Evolutionary conservation across 2,329 filamentous ascomycete genomes (phyloP), one percentile per base, ranked within the genome.

Genomic region (Ascochyta viciae-villosae): DNA sequence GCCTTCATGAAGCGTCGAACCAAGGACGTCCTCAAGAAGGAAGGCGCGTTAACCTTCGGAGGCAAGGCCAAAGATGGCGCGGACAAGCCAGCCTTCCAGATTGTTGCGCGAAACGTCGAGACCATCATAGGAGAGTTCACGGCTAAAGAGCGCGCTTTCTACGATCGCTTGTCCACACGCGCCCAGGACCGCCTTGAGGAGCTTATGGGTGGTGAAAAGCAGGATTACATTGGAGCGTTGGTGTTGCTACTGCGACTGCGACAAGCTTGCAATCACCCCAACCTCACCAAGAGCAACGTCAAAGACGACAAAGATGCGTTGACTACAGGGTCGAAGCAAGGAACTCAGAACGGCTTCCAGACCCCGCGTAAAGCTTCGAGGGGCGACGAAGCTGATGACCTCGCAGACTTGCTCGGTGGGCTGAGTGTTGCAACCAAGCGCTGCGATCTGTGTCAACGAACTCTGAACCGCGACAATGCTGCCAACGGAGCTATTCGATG

Each of bases 1-100:
- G 94, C 92, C 51, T 96, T 96, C 78, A 99, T 99, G 95, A 96
- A 98, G 80, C 88, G 95, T n/a, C 87, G 95, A 38, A 98, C 93
- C 8, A 99, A 99, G 77, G 92, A 96, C 22, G 91, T 99, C n/a
- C 80, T 99, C 58, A 96, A 95, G 77, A 84, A 92, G 65, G 91
- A 91, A 10, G 91, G 91, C 10, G 91, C 91, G 0, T 80, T 96
- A 16, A 90, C 90, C 57, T 88, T 90, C 24, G 90, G 90, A 34
- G 87, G 89, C 48, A 90, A 91, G 71, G 75, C 75, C 0, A 80
- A 84, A 44, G 81, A 82, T 4, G 86, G 84, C 13, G 79, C 80
- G 45, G 77, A 80, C 6, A 84, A 84, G 1, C 85, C 86, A 0
- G 88, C 87, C 1, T 97, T 99, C 81, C 91, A 92, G 74, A 94